phyloP scores from a whole-genome alignment of 176 grass and related monocot species.

The barley (Hordeum vulgare) region MorexV3_pseudomolecules_assembly NC_058520.1:61825402-61825901 shows the following conservation, averaged over 20 bases:
- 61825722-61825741: not conserved
- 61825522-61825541: not conserved
- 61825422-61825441: no score
- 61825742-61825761: no score
- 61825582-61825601: not conserved
- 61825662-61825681: no score
- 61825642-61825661: not conserved
- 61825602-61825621: not conserved
- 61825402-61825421: no score
- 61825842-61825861: not conserved
- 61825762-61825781: not conserved
- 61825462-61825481: no score
- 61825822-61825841: not conserved
- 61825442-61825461: no score
- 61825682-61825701: no score
- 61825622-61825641: not conserved
- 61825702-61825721: no score
- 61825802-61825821: slow-evolving; percentile 8
- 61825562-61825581: not conserved
- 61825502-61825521: not conserved
- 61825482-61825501: no score
- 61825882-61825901: slow-evolving; percentile 38
- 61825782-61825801: not conserved
- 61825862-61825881: not conserved
- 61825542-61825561: not conserved